Evolutionary conservation across 1,284 basidiomycete genomes (phyloP).

Genomic region (Omphalotus olearius): DNA sequence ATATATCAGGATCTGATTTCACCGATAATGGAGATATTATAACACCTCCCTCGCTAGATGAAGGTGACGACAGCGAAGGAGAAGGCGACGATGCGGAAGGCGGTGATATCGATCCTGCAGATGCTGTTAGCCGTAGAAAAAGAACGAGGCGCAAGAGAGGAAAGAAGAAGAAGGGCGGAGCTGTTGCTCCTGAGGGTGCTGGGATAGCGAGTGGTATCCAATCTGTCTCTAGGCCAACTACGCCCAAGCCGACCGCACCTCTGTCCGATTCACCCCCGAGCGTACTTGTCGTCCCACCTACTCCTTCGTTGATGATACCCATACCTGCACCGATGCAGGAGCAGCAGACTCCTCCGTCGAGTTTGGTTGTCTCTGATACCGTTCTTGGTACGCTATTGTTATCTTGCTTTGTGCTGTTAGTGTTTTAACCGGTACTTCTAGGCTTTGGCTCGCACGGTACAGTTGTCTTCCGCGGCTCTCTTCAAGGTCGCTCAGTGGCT

Average conservation of each 20-base stretch:
- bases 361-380: constrained; percentile 68
- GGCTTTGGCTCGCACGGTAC: constrained; percentile 97
- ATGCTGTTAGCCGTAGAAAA: constrained; percentile 22
- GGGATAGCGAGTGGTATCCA: background rate
- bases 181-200: constrained; percentile 21
- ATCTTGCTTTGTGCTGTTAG: background rate
- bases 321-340: constrained; percentile 1
- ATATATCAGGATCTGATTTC: background rate
- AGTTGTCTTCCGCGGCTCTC: constrained; percentile 89
- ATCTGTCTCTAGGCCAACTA: too few relatives aligned
- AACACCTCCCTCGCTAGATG: constrained; percentile 31
- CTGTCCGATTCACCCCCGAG: constrained; percentile 13
- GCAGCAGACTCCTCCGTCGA: constrained; percentile 24
- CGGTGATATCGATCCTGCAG: constrained; percentile 12
- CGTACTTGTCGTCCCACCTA: constrained; percentile 33
- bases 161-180: constrained; percentile 41
- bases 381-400: constrained; percentile 59
- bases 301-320: constrained; percentile 13
- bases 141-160: constrained; percentile 31
- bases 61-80: constrained; percentile 55
- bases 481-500: constrained; percentile 94
- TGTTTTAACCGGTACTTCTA: constrained; percentile 25
- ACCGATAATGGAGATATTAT: constrained; percentile 32
- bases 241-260: too few relatives aligned
- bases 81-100: constrained; percentile 37